Evolutionary conservation across 306 rosid species (phyloP).

Genomic region (Vachellia collinsii): DNA sequence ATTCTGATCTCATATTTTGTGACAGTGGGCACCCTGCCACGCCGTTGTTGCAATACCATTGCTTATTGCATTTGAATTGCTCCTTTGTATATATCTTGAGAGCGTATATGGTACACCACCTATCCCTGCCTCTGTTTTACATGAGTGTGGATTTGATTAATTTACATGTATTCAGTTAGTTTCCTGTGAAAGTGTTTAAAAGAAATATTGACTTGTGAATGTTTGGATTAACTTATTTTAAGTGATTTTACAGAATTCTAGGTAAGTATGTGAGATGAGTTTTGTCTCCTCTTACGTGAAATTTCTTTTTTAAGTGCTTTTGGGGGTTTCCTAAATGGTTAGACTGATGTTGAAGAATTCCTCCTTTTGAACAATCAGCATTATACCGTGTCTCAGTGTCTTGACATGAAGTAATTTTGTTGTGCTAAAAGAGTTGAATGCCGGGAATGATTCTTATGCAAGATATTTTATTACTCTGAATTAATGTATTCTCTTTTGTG

Average conservation of each 20-base stretch:
- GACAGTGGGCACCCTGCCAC: constrained; percentile 99
- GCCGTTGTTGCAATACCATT: constrained; percentile 87
- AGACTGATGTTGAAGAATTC: constrained; percentile 23
- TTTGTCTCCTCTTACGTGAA: no score
- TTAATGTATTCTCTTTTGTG: constrained; percentile 35
- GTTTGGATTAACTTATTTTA: no score
- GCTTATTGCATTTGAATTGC: constrained; percentile 94
- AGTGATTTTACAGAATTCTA: no score
- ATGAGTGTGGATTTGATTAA: constrained; percentile 13
- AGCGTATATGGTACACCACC: constrained; percentile 66
- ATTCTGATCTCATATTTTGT: constrained; percentile 48
- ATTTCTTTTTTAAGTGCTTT: no score
- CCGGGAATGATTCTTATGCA: constrained; percentile 17
- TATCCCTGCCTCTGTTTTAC: constrained; percentile 20
- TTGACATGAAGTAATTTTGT: constrained; percentile 26
- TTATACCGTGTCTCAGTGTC: neutral
- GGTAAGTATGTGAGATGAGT: no score
- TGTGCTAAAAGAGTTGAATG: constrained; percentile 16
- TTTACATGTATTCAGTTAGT: constrained; percentile 7
- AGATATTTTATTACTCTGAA: constrained; percentile 16
- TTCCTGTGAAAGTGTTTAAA: neutral
- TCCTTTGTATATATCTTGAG: constrained; percentile 97
- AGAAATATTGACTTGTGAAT: neutral
- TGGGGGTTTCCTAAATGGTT: neutral
- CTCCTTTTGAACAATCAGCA: constrained; percentile 16